Base-by-base conservation (phyloP, 352 stramenopile species). In the Globisporangium cystogenes region DNA sequence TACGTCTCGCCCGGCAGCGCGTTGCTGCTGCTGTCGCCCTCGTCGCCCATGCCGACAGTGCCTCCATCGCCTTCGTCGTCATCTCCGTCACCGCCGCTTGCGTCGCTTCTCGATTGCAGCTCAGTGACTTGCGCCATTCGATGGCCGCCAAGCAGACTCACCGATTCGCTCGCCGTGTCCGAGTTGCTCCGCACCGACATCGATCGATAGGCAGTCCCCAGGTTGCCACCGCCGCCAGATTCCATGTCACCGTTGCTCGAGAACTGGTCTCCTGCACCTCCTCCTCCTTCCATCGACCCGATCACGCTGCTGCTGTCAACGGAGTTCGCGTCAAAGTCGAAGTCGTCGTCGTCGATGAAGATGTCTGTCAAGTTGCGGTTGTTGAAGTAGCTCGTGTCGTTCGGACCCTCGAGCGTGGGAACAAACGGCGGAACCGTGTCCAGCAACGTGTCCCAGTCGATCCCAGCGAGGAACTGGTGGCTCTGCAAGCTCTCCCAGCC, bases 371-470 rank as follows among this genome's bases (percentile, higher is more conserved):
- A 60, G 53, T 96, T 86, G 23, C 83, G 72, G 45, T 95, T 95
- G 67, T 93, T 93, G 65, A 96, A 96, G 61, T 96, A 96, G 48
- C 81, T 93, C 31, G 87, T 96, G 60, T 96, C 87, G 45, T 86
- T 87, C 20, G 82, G 81, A 7, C 84, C 82, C 62, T 92, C 81
- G 20, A 96, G 59, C 2, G 82, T 93, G 24, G 87, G 87, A 1
- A 96, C 86, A 55, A 96, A 96, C 21, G 86, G 86, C 26, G 83
- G 82, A 20, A 86, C 82, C 15, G 74, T 77, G 11, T 91, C 74
- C 21, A 93, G 59, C 27, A 95, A 62, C 26, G 77, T 92, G 46
- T 91, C 70, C 83, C 83, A 96, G 43, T 94, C 75, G 31, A 94
- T 82, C 1, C 76, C 80, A 29, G 69, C 40, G 39, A 94, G 92